phyloP scores from a whole-genome alignment of 1,139 yeast genomes.

The Pichia sp. region DNA sequence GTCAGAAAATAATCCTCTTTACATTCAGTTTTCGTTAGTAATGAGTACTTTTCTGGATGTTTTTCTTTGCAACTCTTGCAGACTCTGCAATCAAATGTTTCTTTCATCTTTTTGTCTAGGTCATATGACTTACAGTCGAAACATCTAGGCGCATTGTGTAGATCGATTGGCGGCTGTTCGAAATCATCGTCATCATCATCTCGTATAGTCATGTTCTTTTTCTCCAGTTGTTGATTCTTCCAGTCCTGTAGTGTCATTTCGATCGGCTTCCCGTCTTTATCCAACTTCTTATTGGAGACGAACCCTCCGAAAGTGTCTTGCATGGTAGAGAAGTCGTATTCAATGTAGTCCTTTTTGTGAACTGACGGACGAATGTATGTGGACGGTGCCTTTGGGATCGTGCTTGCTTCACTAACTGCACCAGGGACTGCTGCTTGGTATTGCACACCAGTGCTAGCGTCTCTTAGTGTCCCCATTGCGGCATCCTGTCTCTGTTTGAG shows the following conservation, averaged over 20 bases:
- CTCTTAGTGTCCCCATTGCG: constrained; percentile 33
- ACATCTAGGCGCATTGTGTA: constrained; percentile 73
- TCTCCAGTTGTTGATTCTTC: constrained; percentile 60
- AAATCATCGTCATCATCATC: constrained; percentile 39
- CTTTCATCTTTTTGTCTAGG: constrained; percentile 68
- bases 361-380: constrained; percentile 41
- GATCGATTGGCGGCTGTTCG: constrained; percentile 65
- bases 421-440: constrained; percentile 10
- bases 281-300: constrained; percentile 42
- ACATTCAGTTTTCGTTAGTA: constrained; percentile 94
- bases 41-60: constrained; percentile 82
- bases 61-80: constrained; percentile 75
- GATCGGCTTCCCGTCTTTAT: constrained; percentile 28
- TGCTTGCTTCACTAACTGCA: background rate
- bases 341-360: constrained; percentile 73
- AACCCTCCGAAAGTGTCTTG: constrained; percentile 89
- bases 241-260: constrained; percentile 70
- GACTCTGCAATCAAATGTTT: constrained; percentile 69
- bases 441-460: constrained; percentile 31
- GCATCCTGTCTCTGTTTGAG: constrained; percentile 38
- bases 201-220: constrained; percentile 23
- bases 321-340: constrained; percentile 89
- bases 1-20: constrained; percentile 88
- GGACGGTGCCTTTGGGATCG: background rate
- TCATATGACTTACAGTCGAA: constrained; percentile 79